Base-by-base conservation (phyloP, 2,329 filamentous ascomycete species). In the Talaromyces verruculosus region DNA sequence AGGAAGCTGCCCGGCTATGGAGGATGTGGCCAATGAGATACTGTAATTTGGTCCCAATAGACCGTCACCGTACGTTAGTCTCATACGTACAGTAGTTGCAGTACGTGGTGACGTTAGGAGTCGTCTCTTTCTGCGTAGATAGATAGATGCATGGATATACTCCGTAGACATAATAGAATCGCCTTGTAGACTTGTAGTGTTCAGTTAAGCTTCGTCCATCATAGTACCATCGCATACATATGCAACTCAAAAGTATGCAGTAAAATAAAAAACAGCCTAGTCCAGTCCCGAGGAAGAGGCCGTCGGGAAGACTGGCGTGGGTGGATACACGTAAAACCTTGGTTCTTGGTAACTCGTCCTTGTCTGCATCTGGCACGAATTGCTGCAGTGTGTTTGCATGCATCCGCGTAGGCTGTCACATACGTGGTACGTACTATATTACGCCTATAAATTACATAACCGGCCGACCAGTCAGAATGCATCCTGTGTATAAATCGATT, bases 251-350 rank as follows among this genome's bases (percentile, higher is more conserved):
- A 57, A 37, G 6, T 8, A 37, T 5, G 33, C 53, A 35, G n/a
- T 22, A n/a, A 39, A 11, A 39, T 37, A 2, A 57, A 57, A 57
- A 57, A 39, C 53, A 57, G 53, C 30, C 53, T 57, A 57, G 53
- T 57, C 53, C 33, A 37, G 53, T 57, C 53, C 53, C 53, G 53
- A 57, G 53, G 53, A 37, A 22, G 19, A 57, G 53, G 53, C 53
- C 30, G 30, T 10, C 51, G 51, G 51, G 51, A 55, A 30, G 51
- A 57, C 33, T 57, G 53, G 53, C 33, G 53, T 39, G 30, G 53
- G 53, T 37, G 53, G 53, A 57, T 37, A 33, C 51, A 4, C 19
- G 5, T 7, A 33, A 33, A 33, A 30, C 25, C 47, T 51, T 51
- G 47, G 47, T 30, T 17, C 49, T 53, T 53, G 49, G 49, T 33